These are phyloP conservation scores for Nakataea oryzae DNA, from an alignment of 2,329 filamentous ascomycete species.

Conservation along the genomic window DNA sequence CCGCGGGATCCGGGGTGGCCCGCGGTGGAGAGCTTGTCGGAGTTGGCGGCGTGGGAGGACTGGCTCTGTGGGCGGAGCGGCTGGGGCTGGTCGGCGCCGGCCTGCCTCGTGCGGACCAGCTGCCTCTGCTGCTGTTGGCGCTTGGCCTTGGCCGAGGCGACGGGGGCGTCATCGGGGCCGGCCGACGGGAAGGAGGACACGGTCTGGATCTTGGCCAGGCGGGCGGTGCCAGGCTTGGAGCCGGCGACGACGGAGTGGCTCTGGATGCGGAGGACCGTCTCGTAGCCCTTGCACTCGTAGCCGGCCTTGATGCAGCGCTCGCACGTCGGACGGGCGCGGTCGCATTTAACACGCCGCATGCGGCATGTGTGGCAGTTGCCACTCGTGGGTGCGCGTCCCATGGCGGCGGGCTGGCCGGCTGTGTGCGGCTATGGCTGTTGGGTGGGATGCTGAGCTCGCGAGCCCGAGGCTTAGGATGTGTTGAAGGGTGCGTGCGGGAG, in stretches of 20 bases:
- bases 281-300: constrained; percentile 15
- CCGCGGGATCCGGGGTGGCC: background rate
- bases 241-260: constrained; percentile 14
- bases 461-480: background rate
- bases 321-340: constrained; percentile 14
- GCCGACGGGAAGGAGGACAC: constrained; percentile 10
- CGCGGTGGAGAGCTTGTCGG: background rate
- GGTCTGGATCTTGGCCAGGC: constrained; percentile 12
- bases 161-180: background rate
- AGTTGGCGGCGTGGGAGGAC: background rate
- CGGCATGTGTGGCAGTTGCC: constrained; percentile 18
- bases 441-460: background rate
- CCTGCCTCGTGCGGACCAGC: background rate
- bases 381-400: constrained; percentile 16
- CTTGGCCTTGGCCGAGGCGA: background rate
- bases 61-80: background rate
- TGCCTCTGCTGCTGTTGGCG: constrained; percentile 1
- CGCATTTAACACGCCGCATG: constrained; percentile 16
- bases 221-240: constrained; percentile 11
- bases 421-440: too few relatives aligned
- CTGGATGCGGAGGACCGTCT: constrained; percentile 15
- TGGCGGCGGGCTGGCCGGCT: constrained; percentile 3
- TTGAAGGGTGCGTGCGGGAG: background rate
- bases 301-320: constrained; percentile 13
- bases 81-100: background rate